Conservation (phyloP, 2,329 filamentous ascomycete species). For the Cordyceps cateniannulata region DNA sequence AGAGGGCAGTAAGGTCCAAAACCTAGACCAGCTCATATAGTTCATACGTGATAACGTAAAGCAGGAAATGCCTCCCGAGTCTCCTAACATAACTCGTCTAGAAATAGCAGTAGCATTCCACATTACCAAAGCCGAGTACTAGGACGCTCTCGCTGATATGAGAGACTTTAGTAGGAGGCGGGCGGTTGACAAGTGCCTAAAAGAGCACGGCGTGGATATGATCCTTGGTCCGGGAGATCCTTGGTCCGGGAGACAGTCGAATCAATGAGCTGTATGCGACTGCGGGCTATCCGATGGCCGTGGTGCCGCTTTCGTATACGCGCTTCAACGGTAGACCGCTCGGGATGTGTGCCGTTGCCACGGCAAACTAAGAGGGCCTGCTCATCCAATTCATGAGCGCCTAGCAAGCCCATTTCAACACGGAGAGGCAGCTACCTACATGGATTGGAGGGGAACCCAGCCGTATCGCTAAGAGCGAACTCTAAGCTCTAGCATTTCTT, state of each 20-base stretch:
- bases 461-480: background rate
- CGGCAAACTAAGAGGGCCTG: background rate
- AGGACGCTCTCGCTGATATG: background rate
- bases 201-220: background rate
- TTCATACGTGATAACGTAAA: background rate
- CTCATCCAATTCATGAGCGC: constrained; percentile 2
- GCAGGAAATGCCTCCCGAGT: background rate
- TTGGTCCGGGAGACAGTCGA: background rate
- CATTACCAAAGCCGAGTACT: background rate
- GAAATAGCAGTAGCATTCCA: background rate
- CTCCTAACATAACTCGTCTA: background rate
- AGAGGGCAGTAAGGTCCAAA: background rate
- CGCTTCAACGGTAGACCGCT: background rate
- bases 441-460: background rate
- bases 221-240: background rate
- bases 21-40: background rate
- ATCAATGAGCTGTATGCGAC: background rate
- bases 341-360: background rate
- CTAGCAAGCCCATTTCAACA: background rate
- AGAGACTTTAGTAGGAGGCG: background rate
- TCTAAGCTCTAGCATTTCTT: background rate
- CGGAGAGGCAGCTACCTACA: background rate
- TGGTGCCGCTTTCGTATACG: background rate
- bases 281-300: background rate
- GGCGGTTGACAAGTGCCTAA: background rate